phyloP scores from a whole-genome alignment of 805 yeast species.

The Allodekkera sacchari region DNA sequence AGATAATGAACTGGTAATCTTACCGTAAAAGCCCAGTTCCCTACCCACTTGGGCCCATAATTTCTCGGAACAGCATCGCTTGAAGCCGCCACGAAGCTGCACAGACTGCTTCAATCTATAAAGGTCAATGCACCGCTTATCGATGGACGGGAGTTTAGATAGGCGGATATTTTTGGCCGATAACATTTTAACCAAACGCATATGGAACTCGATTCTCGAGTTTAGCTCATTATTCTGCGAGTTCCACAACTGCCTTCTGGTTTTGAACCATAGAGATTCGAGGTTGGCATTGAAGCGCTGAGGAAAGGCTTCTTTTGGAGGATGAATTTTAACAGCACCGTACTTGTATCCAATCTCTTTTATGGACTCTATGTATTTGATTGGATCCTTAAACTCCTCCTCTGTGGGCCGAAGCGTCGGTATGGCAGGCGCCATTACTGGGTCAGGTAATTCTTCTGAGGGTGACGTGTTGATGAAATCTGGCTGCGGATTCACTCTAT shows the following conservation, averaged over 20 bases:
- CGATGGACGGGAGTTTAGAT: conserved; percentile 53
- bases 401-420: conserved; percentile 53
- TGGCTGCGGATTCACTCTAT: conserved; percentile 35
- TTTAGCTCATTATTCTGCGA: conserved; percentile 33
- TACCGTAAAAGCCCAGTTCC: conserved; percentile 69
- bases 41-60: conserved; percentile 81
- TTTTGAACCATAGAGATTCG: conserved; percentile 42
- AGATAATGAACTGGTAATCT: conserved; percentile 62
- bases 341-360: conserved; percentile 42
- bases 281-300: conserved; percentile 29
- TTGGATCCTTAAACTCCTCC: conserved; percentile 56
- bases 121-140: conserved; percentile 57
- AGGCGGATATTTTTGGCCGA: conserved; percentile 25
- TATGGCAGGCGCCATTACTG: conserved; percentile 12
- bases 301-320: conserved; percentile 33
- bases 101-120: conserved; percentile 53
- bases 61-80: conserved; percentile 52
- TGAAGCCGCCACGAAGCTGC: conserved; percentile 56
- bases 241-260: conserved; percentile 40
- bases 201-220: conserved; percentile 39
- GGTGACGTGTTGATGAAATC: conserved; percentile 20
- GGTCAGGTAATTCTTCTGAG: neutral
- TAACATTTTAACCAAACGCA: conserved; percentile 31
- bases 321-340: conserved; percentile 71
- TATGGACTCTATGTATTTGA: conserved; percentile 50